These are phyloP conservation scores for Phialophora tarda DNA, from an alignment of 2,329 filamentous ascomycete species.

Conservation along the genomic window DNA sequence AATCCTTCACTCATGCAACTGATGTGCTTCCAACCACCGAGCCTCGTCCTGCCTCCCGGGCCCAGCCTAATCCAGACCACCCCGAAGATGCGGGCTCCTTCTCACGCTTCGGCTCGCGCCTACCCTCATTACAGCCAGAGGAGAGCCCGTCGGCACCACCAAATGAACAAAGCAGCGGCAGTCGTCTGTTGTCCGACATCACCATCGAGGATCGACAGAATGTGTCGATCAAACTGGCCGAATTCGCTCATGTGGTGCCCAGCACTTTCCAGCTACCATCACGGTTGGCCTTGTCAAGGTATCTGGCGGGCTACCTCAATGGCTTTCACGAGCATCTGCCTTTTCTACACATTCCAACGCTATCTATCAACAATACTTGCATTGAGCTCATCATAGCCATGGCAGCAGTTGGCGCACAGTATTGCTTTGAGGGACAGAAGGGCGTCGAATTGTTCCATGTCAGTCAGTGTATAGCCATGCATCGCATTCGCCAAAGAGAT, in stretches of 20 bases:
- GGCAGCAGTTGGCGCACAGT: constrained; percentile 39
- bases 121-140: constrained; percentile 49
- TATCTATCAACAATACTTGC: constrained; percentile 33
- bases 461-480: constrained; percentile 38
- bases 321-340: constrained; percentile 41
- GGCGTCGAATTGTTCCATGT: constrained; percentile 37
- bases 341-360: constrained; percentile 37
- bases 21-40: constrained; percentile 36
- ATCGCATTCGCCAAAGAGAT: constrained; percentile 36
- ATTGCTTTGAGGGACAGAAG: constrained; percentile 39
- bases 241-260: constrained; percentile 35
- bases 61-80: constrained; percentile 39
- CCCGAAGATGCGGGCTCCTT: constrained; percentile 44
- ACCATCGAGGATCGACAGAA: constrained; percentile 45
- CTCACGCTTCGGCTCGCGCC: constrained; percentile 48
- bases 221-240: constrained; percentile 34
- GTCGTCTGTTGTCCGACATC: constrained; percentile 44
- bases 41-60: constrained; percentile 17
- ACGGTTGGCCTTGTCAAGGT: constrained; percentile 39
- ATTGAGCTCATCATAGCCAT: constrained; percentile 40
- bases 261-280: constrained; percentile 38
- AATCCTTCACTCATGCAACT: constrained; percentile 44
- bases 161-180: constrained; percentile 27
- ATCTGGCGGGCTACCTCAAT: constrained; percentile 40
- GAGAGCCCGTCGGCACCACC: constrained; percentile 38